These are phyloP conservation scores for Lolium perenne DNA, from an alignment of 176 grass and related monocot species.

Conservation along the genomic window DNA sequence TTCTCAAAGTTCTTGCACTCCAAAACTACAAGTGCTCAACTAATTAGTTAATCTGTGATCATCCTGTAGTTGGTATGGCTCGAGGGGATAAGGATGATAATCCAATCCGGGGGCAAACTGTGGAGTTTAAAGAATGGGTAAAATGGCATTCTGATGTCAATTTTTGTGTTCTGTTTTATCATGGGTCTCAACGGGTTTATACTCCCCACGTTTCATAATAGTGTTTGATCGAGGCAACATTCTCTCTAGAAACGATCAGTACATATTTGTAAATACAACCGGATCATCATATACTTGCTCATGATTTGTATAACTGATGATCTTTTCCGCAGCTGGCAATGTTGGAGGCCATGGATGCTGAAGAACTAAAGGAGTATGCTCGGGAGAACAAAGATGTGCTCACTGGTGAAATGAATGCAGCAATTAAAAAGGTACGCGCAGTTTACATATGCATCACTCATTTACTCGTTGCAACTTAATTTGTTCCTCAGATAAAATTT, in stretches of 20 bases:
- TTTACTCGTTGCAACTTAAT: no score
- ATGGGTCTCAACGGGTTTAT: background rate
- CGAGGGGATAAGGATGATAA: background rate
- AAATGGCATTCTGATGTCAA: background rate
- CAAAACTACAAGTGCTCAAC: background rate
- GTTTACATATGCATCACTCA: background rate
- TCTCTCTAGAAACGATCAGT: background rate
- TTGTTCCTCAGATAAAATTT: no score
- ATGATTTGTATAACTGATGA: background rate
- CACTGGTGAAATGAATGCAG: background rate
- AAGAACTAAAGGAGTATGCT: background rate
- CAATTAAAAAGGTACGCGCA: background rate
- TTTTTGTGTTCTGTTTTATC: background rate
- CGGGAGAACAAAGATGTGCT: background rate
- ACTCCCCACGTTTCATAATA: background rate
- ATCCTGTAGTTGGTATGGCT: constrained; percentile 1
- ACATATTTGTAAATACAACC: background rate
- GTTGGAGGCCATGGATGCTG: constrained; percentile 6
- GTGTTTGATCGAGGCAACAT: background rate
- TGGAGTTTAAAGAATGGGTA: constrained; percentile 24
- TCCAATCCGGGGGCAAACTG: background rate
- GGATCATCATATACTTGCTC: background rate
- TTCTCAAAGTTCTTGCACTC: background rate
- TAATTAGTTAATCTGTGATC: background rate
- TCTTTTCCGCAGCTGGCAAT: background rate